These are phyloP conservation scores for Chaetoceros muelleri DNA, from an alignment of 108 stramenopile species.

Conservation along the genomic window DNA sequence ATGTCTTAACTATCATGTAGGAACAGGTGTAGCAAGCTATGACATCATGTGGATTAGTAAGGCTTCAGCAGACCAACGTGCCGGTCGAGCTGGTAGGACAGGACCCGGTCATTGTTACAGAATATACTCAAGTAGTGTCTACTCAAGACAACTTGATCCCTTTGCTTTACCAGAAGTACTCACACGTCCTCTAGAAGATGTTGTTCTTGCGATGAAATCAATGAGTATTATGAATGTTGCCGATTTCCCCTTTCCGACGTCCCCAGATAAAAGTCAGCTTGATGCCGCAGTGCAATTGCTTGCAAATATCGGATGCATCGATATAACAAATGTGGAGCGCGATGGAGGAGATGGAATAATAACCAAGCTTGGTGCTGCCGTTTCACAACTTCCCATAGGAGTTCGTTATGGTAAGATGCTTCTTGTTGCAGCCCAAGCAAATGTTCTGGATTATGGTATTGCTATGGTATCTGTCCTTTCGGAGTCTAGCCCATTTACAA, in stretches of 20 bases:
- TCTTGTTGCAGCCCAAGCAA: conserved; percentile 74
- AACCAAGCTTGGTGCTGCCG: conserved; percentile 61
- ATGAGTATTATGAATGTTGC: conserved; percentile 67
- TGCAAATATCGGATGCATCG: conserved; percentile 71
- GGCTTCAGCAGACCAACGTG: conserved; percentile 95
- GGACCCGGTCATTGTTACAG: conserved; percentile 97
- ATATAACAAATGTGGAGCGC: conserved; percentile 43
- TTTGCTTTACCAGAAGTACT: conserved; percentile 82
- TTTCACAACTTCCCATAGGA: conserved; percentile 75
- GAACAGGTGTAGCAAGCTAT: conserved; percentile 79
- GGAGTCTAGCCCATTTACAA: conserved; percentile 58
- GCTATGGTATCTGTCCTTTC: conserved; percentile 65
- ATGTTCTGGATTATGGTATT: conserved; percentile 77
- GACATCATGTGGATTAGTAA: conserved; percentile 95
- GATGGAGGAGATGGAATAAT: conserved; percentile 69
- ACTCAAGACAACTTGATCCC: conserved; percentile 71
- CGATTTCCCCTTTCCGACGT: conserved; percentile 71
- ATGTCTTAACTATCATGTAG: conserved; percentile 72
- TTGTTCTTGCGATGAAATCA: conserved; percentile 85
- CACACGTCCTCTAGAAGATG: conserved; percentile 77
- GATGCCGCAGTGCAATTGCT: conserved; percentile 62
- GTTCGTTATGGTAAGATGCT: conserved; percentile 84
- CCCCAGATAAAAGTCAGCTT: conserved; percentile 59
- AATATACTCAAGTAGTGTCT: conserved; percentile 88
- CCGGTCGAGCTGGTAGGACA: conserved; percentile 93